Evolutionary conservation across 148 eudicot species (phyloP), one percentile per base, ranked within the genome.

Genomic region (Rhododendron kiyosumense): DNA sequence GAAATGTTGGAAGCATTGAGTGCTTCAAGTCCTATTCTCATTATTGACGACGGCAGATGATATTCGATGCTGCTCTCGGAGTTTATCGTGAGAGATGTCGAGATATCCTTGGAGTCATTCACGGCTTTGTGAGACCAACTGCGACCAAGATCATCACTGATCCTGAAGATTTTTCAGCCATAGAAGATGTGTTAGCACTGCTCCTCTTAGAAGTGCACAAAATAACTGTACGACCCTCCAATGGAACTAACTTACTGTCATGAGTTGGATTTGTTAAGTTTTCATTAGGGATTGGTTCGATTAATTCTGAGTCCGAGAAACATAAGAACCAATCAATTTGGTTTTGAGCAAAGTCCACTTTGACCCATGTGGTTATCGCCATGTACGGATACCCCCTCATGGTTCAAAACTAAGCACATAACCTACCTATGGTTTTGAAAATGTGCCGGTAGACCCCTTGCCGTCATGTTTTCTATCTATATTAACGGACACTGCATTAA

Each of bases 91-190:
- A 26, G 8, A 30, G 0, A 5, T 13, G 83, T 30, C 5, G 20
- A 13, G 13, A 51, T 49, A 26, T 5, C 5, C 20, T 14, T 4
- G 1, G 38, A 48, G 8, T 1, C 3, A 26, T 0, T 5, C 38
- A 17, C 4, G 11, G 5, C 26, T 28, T 15, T 12, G 38, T 17
- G n/a, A 48, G 83, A 4, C 83, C 83, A 80, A 49, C 15, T 15
- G 43, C 83, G 83, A 52, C 83, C 83, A 51, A 80, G 63, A 0
- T 48, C 83, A 80, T 80, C 83, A 7, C 1, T 2, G 63, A 49
- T 30, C 83, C 83, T 80, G 38, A 80, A 14, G 83, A 48, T 51
- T 80, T 79, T 71, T 0, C 87, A 71, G 0, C 86, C 59, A 28
- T 32, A 34, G 79, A 34, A 18, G 13, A 75, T 75, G 24, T 17